phyloP scores from a whole-genome alignment of 2,329 filamentous ascomycete genomes.

The Ambrosiella beaveri region DNA sequence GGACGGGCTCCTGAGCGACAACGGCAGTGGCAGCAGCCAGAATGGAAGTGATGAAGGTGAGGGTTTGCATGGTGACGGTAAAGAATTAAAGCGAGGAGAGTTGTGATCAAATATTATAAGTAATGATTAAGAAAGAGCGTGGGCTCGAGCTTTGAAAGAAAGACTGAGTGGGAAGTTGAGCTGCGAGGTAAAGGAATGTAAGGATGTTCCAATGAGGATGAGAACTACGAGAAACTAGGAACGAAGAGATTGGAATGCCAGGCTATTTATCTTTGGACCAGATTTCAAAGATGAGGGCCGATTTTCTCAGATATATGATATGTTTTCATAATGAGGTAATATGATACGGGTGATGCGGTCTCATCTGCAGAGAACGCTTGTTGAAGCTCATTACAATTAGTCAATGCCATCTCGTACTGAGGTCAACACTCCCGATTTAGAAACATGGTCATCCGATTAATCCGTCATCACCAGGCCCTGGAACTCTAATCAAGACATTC shows the following conservation, averaged over 20 bases:
- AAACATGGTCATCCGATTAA: neutral
- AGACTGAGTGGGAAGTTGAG: neutral
- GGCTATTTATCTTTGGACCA: slow-evolving; percentile 1
- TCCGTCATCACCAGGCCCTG: neutral
- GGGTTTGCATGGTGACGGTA: neutral
- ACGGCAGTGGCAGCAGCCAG: neutral
- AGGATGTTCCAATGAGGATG: slow-evolving; percentile 2
- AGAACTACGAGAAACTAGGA: neutral
- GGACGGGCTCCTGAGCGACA: neutral
- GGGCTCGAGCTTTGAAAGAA: neutral
- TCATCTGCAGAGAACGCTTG: neutral
- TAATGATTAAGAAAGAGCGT: neutral
- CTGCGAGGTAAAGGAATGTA: slow-evolving; percentile 1
- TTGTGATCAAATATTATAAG: neutral
- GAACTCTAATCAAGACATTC: no score
- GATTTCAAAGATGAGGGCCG: no score
- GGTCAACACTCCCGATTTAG: neutral
- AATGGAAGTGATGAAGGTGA: neutral
- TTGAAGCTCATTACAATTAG: neutral
- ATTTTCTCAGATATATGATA: no score
- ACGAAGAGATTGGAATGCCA: neutral
- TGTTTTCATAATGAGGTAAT: no score
- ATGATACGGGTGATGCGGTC: neutral
- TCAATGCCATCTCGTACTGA: neutral
- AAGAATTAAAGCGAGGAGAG: neutral